Conservation (phyloP, 257 asterid species). For the Solanum neorickii region DNA sequence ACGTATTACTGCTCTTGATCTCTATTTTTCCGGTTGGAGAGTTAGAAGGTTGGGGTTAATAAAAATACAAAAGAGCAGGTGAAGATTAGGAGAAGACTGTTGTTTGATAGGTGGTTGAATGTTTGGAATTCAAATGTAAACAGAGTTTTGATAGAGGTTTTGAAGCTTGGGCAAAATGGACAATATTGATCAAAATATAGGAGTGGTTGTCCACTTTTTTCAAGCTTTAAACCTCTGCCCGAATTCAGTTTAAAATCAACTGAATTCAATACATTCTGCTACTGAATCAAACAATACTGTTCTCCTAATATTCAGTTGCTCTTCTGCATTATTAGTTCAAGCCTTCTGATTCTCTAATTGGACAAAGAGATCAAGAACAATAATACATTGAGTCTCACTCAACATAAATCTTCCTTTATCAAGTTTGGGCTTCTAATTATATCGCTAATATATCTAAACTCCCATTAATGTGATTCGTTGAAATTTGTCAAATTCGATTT, state of each 20-base stretch:
- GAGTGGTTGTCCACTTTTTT: slow-evolving; percentile 30
- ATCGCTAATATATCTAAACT: no score
- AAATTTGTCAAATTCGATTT: no score
- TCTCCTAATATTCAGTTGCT: no score
- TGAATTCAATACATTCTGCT: no score
- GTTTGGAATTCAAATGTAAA: slow-evolving; percentile 33
- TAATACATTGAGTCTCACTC: no score
- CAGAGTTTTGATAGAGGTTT: slow-evolving; percentile 29
- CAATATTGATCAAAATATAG: not conserved
- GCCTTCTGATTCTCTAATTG: no score
- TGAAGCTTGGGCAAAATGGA: slow-evolving; percentile 49
- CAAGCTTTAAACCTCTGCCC: slow-evolving; percentile 15
- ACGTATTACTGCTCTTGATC: slow-evolving; percentile 36
- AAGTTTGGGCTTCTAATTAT: no score
- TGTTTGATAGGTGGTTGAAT: slow-evolving; percentile 68
- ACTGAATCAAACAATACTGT: no score
- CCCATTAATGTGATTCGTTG: no score
- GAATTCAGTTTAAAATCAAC: slow-evolving; percentile 17
- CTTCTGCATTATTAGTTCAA: no score
- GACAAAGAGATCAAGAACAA: no score
- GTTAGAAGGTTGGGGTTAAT: slow-evolving; percentile 19
- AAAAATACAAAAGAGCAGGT: slow-evolving; percentile 27
- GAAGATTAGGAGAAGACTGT: slow-evolving; percentile 38
- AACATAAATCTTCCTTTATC: no score
- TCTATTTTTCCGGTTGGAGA: slow-evolving; percentile 49